phyloP scores from a whole-genome alignment of 352 stramenopile species.

The Phytophthora tubulina region DNA sequence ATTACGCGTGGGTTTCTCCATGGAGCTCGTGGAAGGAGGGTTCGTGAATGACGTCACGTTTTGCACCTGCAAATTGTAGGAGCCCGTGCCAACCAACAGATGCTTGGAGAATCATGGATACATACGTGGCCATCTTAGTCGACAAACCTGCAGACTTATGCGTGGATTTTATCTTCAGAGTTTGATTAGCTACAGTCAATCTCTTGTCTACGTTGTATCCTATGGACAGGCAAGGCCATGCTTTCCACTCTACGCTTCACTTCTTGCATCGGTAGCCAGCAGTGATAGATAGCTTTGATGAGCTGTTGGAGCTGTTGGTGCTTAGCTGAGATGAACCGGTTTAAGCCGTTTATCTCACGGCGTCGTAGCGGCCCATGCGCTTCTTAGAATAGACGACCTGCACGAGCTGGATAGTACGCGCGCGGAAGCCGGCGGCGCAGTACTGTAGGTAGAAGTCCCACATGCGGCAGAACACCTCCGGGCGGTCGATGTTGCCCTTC shows the following conservation, averaged over 20 bases:
- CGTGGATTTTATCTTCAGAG: constrained; percentile 33
- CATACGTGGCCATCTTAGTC: not conserved
- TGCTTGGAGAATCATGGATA: constrained; percentile 17
- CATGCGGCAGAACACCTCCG: constrained; percentile 89
- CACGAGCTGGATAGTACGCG: constrained; percentile 85
- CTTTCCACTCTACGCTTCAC: constrained; percentile 4
- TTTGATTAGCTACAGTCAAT: constrained; percentile 34
- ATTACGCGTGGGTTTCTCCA: constrained; percentile 45
- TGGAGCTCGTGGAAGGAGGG: not conserved
- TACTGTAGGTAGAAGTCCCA: constrained; percentile 93
- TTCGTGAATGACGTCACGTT: constrained; percentile 16
- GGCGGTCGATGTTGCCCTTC: constrained; percentile 79
- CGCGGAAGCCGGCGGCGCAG: constrained; percentile 91
- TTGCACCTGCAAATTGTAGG: too few species aligned
- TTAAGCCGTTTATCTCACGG: constrained; percentile 64
- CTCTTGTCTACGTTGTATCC: constrained; percentile 31
- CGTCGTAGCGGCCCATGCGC: constrained; percentile 79
- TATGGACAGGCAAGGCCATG: constrained; percentile 25
- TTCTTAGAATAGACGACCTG: constrained; percentile 92
- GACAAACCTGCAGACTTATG: constrained; percentile 4
- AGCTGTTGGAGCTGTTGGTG: constrained; percentile 16
- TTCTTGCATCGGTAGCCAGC: constrained; percentile 8
- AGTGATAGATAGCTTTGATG: constrained; percentile 27
- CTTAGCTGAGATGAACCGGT: not conserved
- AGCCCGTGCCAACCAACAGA: not conserved